Conservation (phyloP, 805 yeast species). For the Candida loeiensis region DNA sequence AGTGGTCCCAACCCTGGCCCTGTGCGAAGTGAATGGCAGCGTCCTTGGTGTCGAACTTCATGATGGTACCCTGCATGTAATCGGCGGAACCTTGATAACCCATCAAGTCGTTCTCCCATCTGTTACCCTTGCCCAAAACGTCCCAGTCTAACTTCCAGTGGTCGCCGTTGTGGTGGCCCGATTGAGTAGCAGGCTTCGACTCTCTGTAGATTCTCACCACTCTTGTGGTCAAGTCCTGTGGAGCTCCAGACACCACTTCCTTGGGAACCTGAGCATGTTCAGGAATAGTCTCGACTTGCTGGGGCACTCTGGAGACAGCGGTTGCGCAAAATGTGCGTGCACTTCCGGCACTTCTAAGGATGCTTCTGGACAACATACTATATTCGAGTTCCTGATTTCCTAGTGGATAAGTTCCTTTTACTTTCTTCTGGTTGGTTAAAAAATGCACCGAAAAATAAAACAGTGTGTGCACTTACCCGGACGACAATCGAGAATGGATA, state of each 20-base stretch:
- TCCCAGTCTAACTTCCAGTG: conserved; percentile 86
- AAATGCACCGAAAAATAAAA: conserved; percentile 4
- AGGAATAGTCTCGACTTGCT: conserved; percentile 21
- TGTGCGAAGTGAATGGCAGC: conserved; percentile 76
- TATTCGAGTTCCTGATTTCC: conserved; percentile 1
- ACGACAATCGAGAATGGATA: neutral
- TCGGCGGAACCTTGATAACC: conserved; percentile 82
- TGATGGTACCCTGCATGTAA: conserved; percentile 73
- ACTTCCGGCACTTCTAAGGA: conserved; percentile 15
- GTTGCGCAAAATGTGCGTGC: conserved; percentile 26
- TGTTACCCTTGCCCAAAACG: conserved; percentile 65
- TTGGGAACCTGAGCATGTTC: conserved; percentile 32
- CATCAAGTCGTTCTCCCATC: conserved; percentile 88
- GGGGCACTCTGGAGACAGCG: conserved; percentile 8
- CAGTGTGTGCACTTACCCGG: conserved; percentile 16
- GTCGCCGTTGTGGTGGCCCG: conserved; percentile 53
- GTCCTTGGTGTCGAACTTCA: conserved; percentile 72
- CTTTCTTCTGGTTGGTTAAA: conserved; percentile 26
- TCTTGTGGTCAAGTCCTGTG: conserved; percentile 59
- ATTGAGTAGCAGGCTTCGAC: conserved; percentile 78
- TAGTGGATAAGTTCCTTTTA: conserved; percentile 15
- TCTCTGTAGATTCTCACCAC: conserved; percentile 75
- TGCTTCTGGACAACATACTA: conserved; percentile 24
- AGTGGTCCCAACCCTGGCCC: conserved; percentile 83
- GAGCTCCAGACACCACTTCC: conserved; percentile 76